Evolutionary conservation across 2,329 filamentous ascomycete genomes (phyloP).

Genomic region (Lachnellula suecica): DNA sequence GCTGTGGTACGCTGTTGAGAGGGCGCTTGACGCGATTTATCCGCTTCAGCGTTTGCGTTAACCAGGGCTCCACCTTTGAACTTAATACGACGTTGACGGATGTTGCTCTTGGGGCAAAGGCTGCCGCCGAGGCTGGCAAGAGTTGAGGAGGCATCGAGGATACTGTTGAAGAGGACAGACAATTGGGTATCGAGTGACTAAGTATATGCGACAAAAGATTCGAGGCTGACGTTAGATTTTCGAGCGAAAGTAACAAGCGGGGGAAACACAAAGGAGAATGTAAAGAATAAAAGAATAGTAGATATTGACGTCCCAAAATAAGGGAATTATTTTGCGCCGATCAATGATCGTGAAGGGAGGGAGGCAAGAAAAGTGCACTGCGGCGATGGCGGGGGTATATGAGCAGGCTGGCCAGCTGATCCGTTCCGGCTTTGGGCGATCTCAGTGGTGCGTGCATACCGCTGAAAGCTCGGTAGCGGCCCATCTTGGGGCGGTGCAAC

Average conservation of each 20-base stretch:
- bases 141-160: slow-evolving; percentile 81
- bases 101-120: slow-evolving; percentile 86
- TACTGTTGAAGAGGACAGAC: slow-evolving; percentile 3
- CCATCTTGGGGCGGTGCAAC: slow-evolving; percentile 10
- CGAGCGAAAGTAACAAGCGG: slow-evolving; percentile 17
- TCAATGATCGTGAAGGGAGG: slow-evolving; percentile 56
- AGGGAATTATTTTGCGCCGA: slow-evolving; percentile 60
- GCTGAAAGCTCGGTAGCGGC: not conserved
- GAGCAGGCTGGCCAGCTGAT: slow-evolving; percentile 15
- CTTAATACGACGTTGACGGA: slow-evolving; percentile 93
- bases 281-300: slow-evolving; percentile 38
- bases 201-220: slow-evolving; percentile 17
- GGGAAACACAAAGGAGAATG: slow-evolving; percentile 33
- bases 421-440: no score
- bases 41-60: slow-evolving; percentile 94
- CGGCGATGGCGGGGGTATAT: slow-evolving; percentile 21
- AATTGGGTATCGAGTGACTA: slow-evolving; percentile 5
- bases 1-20: slow-evolving; percentile 93
- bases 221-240: slow-evolving; percentile 14
- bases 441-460: not conserved
- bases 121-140: slow-evolving; percentile 90
- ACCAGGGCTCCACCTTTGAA: slow-evolving; percentile 91
- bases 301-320: slow-evolving; percentile 50
- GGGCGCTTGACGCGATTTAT: slow-evolving; percentile 96
- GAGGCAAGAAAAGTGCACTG: slow-evolving; percentile 30